Base-by-base conservation (phyloP, 768 basidiomycete genomes). In the Podaxis carcinomalis region DNA sequence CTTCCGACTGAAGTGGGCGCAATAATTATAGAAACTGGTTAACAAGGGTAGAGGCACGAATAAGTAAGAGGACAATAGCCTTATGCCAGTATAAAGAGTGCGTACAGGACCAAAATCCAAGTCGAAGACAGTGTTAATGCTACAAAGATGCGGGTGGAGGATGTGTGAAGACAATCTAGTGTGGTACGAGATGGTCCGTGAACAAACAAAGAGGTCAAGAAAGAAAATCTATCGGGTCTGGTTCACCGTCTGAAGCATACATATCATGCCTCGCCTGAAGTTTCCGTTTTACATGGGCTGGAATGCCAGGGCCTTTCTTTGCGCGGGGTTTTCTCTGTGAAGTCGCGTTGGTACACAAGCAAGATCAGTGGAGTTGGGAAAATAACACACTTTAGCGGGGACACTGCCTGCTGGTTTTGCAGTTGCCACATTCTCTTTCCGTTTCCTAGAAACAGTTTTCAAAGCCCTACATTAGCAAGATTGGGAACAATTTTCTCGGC, bases 161-260 rank as follows among this genome's bases (percentile, higher is more conserved):
- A 19, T 25, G 32, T 19, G 7, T 16, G 32, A 35, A 35, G 7
- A 35, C 28, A 16, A n/a, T 16, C 10, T 13, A n/a, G 25, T 21
- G 27, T n/a, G 23, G 23, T 32, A 10, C 16, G 25, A 10, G 51
- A 6, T 19, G 32, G n/a, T 28, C 47, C 47, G 3, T 11, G 0
- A 11, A 49, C 21, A 49, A 49, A 47, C 13, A 23, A 49, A 9
- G 32, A 32, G 9, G 21, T 80, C 68, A 79, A 35, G 77, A 75
- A 37, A 81, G 69, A 62, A 79, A 81, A 62, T 81, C 79, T 50
- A 81, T 71, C 28, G 78, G 78, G 59, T 81, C 80, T 5, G 78
- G 74, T 56, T 78, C 80, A 59, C 74, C 72, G 46, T 75, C 75
- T 1, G 42, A 36, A 36, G 42, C n/a, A 27, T 47, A 47, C 21